Evolutionary conservation across 257 asterid species (phyloP).

Genomic region (Gentiana straminea): DNA sequence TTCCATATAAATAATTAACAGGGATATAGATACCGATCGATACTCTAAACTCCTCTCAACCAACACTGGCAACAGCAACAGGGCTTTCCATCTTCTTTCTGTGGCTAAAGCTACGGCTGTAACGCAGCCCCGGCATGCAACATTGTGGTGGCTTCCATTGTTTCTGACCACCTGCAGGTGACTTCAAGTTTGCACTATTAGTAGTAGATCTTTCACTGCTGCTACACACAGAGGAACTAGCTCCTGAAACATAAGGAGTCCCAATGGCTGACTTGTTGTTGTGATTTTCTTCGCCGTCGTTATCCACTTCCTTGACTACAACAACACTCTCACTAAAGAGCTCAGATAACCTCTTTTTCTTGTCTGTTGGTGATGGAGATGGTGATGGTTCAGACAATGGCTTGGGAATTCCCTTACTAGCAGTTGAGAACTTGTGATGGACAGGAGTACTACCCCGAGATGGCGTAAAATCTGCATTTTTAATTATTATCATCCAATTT

Average conservation of each 20-base stretch:
- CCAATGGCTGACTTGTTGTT: constrained; percentile 15
- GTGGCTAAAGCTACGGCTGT: constrained; percentile 39
- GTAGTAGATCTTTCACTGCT: constrained; percentile 28
- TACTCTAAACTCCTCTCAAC: constrained; percentile 3
- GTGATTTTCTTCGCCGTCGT: constrained; percentile 8
- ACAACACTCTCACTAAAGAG: constrained; percentile 47
- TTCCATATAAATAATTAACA: too few relatives aligned
- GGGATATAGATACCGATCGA: too few relatives aligned
- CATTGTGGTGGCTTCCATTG: constrained; percentile 31
- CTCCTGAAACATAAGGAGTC: constrained; percentile 24
- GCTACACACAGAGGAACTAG: constrained; percentile 12
- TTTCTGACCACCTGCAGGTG: constrained; percentile 10
- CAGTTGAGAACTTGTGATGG: constrained; percentile 27
- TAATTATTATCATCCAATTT: not conserved
- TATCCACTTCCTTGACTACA: constrained; percentile 6
- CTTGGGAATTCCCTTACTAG: constrained; percentile 11
- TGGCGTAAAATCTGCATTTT: constrained; percentile 53
- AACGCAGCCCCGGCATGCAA: constrained; percentile 56
- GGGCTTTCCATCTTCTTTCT: constrained; percentile 36
- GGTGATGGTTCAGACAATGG: constrained; percentile 16
- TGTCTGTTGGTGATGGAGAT: constrained; percentile 19
- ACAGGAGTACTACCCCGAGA: constrained; percentile 67
- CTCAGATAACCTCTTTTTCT: constrained; percentile 46
- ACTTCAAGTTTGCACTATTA: not conserved
- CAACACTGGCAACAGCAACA: constrained; percentile 3